These are phyloP conservation scores for Pseudogymnoascus sp. DNA, from an alignment of 2,329 filamentous ascomycete genomes.

Conservation along the genomic window DNA sequence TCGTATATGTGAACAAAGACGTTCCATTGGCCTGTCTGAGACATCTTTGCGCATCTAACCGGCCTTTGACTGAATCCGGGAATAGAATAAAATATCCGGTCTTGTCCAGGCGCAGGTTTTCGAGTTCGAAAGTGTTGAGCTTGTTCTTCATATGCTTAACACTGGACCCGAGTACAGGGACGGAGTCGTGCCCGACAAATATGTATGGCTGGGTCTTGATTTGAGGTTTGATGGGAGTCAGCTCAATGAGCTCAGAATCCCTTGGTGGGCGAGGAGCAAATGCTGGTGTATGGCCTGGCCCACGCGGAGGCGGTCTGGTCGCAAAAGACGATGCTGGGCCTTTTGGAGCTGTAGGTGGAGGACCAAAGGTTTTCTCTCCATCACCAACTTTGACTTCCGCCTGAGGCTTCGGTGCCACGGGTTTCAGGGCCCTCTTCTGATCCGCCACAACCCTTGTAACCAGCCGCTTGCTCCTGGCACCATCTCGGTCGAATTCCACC, in stretches of 20 bases:
- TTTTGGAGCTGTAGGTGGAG: constrained; percentile 79
- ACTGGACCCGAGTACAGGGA: constrained; percentile 79
- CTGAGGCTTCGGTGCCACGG: constrained; percentile 17
- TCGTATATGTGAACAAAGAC: constrained; percentile 82
- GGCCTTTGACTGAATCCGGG: constrained; percentile 65
- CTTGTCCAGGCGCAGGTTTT: constrained; percentile 73
- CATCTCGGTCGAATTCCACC: constrained; percentile 85
- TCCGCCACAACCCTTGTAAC: constrained; percentile 66
- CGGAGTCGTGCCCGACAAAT: constrained; percentile 77
- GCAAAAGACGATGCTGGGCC: constrained; percentile 54
- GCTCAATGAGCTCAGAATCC: constrained; percentile 33
- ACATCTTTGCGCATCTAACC: constrained; percentile 74
- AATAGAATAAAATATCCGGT: constrained; percentile 92
- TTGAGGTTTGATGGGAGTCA: constrained; percentile 56
- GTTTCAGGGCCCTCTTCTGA: constrained; percentile 39
- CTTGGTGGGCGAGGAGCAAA: constrained; percentile 15
- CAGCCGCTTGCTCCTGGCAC: constrained; percentile 70
- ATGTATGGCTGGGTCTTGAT: constrained; percentile 79
- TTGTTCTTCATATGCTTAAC: constrained; percentile 85
- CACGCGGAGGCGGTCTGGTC: constrained; percentile 17
- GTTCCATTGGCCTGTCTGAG: constrained; percentile 71
- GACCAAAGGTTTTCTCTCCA: constrained; percentile 44
- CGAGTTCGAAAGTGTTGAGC: constrained; percentile 72
- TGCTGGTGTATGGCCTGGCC: not conserved
- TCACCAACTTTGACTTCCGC: constrained; percentile 30